A percentile compares a stretch with the other conserved stretches of the same genome.
Conservation (phyloP, 441 rosid genomes). For the Rhodomyrtus psidioides region DNA sequence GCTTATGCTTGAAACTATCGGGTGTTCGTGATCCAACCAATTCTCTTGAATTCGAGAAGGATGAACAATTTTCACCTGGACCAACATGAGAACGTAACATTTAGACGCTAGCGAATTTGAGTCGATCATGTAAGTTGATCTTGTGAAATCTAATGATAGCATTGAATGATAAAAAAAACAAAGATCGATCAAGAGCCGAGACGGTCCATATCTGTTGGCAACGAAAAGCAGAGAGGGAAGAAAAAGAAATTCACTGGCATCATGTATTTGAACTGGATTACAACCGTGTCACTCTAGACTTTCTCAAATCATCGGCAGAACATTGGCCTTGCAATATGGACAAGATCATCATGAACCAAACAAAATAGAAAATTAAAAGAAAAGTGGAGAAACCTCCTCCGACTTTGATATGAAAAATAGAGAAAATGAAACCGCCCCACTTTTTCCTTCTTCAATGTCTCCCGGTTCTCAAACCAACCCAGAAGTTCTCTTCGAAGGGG, state of each 20-base stretch:
- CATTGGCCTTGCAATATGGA: background rate
- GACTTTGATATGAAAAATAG: background rate
- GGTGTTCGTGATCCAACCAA: background rate
- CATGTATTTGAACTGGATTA: background rate
- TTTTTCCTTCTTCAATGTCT: background rate
- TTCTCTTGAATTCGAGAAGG: background rate
- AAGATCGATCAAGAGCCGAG: background rate
- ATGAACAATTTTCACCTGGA: background rate
- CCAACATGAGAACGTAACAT: background rate
- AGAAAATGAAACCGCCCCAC: background rate
- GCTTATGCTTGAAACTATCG: background rate
- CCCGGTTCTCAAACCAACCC: background rate
- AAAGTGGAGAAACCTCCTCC: background rate
- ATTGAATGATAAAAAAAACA: background rate
- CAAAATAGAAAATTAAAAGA: background rate
- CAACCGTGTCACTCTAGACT: background rate
- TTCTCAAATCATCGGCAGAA: background rate
- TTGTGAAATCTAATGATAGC: background rate
- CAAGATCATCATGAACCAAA: no score
- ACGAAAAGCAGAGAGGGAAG: background rate
- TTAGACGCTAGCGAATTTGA: background rate
- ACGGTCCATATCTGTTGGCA: background rate
- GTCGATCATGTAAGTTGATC: background rate
- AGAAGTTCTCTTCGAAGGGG: slow-evolving; percentile 10
- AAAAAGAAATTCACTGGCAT: background rate